Conservation (phyloP, 2,329 filamentous ascomycete species). For the Apiospora aurea region DNA sequence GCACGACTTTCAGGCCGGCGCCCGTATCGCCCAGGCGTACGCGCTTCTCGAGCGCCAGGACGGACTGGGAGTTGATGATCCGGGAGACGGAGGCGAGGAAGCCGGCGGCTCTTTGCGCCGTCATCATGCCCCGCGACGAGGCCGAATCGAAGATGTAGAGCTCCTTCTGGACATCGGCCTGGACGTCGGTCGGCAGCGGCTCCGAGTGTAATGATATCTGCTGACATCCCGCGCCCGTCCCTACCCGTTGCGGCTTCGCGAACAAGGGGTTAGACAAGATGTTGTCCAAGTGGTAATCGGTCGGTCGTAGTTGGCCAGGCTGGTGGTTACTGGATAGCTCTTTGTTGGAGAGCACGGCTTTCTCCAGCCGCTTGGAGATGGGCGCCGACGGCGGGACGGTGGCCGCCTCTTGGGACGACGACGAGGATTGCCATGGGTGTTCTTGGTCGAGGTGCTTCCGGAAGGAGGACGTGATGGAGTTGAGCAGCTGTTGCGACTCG, state of each 20-base stretch:
- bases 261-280: slow-evolving; percentile 67
- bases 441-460: slow-evolving; percentile 64
- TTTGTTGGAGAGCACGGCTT: slow-evolving; percentile 25
- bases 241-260: slow-evolving; percentile 37
- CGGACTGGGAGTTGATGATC: slow-evolving; percentile 47
- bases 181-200: neutral
- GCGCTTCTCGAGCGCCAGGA: slow-evolving; percentile 41
- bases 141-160: slow-evolving; percentile 64
- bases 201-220: slow-evolving; percentile 27
- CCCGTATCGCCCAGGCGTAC: slow-evolving; percentile 50
- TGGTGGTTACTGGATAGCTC: slow-evolving; percentile 22
- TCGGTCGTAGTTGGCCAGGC: slow-evolving; percentile 43
- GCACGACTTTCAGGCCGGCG: slow-evolving; percentile 56
- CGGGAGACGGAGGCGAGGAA: slow-evolving; percentile 58
- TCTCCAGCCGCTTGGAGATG: slow-evolving; percentile 27
- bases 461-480: slow-evolving; percentile 64
- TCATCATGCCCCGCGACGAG: slow-evolving; percentile 64
- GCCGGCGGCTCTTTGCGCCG: slow-evolving; percentile 57
- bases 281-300: slow-evolving; percentile 60
- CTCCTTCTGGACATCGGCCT: slow-evolving; percentile 45
- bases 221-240: neutral
- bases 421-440: slow-evolving; percentile 52
- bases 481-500: slow-evolving; percentile 62
- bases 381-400: slow-evolving; percentile 27
- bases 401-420: slow-evolving; percentile 29